Base-by-base conservation (phyloP, 768 basidiomycete species). In the Boletus bicolor region DNA sequence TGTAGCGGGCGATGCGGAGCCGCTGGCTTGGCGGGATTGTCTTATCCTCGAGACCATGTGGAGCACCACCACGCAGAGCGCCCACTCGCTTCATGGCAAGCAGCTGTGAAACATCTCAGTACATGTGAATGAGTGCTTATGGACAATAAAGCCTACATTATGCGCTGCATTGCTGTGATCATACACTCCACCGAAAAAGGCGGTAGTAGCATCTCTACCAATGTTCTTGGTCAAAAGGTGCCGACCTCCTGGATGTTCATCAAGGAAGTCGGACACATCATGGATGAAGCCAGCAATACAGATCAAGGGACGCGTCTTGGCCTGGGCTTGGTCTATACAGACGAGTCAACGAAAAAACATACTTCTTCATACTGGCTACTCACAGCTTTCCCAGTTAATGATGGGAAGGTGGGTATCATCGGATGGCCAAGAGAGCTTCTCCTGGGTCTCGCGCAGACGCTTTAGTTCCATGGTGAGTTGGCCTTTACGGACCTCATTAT, bases 381-480 rank as follows among this genome's bases (percentile, higher is more conserved):
- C 72, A 92, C 85, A 96, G 67, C 84, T 85, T 41, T 93, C 91
- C 92, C 93, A 96, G 52, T 77, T 82, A 64, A 95, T 82, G 51
- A 97, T 79, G 4, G 89, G 89, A 26, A 98, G 76, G 55, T 93
- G 82, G 50, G 81, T 83, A 55, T 75, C 82, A 51, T 89, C 84
- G 15, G 79, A 81, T 3, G 94, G 93, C 93, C 93, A 97, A 24
- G 73, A 69, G 37, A 98, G 77, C 17, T 71, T 75, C 35, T 94
- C 91, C 65, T 91, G 88, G 12, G 86, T 85, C 68, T 81, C 81
- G 51, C 87, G 83, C 36, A 97, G 79, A 62, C 86, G 86, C 77
- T 95, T 95, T 51, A 98, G 79, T 68, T 95, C 81, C 93, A 98
- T 95, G 32, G 94, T 95, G 44, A 95, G 81, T 68, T 93, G 87